Evolutionary conservation across 306 rosid species (phyloP).

Genomic region (Cucumis sativus): DNA sequence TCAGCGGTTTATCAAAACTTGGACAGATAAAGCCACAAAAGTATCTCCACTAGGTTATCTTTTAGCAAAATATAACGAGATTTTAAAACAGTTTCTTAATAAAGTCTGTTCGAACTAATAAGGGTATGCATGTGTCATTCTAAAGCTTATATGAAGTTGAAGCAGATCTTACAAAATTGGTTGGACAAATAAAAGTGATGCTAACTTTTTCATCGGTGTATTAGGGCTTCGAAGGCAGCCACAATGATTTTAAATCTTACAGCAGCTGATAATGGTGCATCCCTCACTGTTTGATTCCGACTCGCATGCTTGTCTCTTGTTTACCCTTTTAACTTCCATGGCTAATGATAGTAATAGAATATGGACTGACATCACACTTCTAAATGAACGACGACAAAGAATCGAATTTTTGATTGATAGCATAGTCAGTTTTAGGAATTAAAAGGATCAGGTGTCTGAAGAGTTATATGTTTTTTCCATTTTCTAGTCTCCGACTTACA

Average conservation of each 20-base stretch:
- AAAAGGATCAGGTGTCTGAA: background rate
- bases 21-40: no score
- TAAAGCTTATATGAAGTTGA: background rate
- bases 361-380: background rate
- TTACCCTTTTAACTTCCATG: background rate
- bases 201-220: background rate
- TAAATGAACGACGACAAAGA: background rate
- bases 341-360: background rate
- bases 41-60: no score
- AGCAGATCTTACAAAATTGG: background rate
- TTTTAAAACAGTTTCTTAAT: no score
- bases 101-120: no score
- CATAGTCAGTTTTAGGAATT: background rate
- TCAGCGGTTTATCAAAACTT: no score
- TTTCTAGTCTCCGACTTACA: background rate
- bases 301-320: background rate
- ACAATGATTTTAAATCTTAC: constrained; percentile 75
- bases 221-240: constrained; percentile 77
- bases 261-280: constrained; percentile 77
- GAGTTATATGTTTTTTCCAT: background rate
- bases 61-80: no score
- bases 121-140: background rate
- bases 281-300: constrained; percentile 53
- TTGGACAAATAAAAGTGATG: background rate
- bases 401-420: background rate